Percentiles rank a stretch among this genome's conserved stretches.
Evolutionary conservation across 768 basidiomycete species (phyloP).

Genomic region (Holtermanniella nyarrowii): DNA sequence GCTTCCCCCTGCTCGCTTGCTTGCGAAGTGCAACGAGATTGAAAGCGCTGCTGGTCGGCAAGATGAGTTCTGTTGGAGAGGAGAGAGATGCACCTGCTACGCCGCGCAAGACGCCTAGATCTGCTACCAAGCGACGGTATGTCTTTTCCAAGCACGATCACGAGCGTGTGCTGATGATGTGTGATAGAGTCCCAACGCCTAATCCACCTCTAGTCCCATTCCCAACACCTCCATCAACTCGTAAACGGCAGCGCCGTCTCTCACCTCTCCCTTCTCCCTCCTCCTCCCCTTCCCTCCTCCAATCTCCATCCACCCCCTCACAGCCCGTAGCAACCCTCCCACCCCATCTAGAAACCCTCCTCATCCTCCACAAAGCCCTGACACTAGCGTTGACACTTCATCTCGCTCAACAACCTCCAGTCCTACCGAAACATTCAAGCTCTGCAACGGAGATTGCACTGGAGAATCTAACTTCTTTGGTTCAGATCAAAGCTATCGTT

Average conservation of each 20-base stretch:
- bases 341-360: conserved; percentile 31
- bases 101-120: too few species aligned
- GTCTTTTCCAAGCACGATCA: not conserved
- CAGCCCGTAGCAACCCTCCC: conserved; percentile 14
- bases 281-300: not conserved
- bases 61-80: conserved; percentile 4
- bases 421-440: conserved; percentile 33
- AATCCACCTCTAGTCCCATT: conserved; percentile 37
- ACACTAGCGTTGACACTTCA: conserved; percentile 36
- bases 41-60: conserved; percentile 16
- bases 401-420: conserved; percentile 36
- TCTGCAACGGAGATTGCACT: conserved; percentile 20
- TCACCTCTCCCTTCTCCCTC: conserved; percentile 1
- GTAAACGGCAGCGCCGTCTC: conserved; percentile 6
- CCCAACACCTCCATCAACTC: conserved; percentile 30
- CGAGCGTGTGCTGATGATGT: not conserved
- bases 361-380: conserved; percentile 33
- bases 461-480: conserved; percentile 30
- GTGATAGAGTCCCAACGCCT: conserved; percentile 18
- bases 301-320: not conserved
- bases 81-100: conserved; percentile 9
- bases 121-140: conserved; percentile 15
- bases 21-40: conserved; percentile 23
- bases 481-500: conserved; percentile 29
- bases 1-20: too few species aligned